phyloP scores from a whole-genome alignment of 164 flowering plant species.

The Litsea cubeba region DNA sequence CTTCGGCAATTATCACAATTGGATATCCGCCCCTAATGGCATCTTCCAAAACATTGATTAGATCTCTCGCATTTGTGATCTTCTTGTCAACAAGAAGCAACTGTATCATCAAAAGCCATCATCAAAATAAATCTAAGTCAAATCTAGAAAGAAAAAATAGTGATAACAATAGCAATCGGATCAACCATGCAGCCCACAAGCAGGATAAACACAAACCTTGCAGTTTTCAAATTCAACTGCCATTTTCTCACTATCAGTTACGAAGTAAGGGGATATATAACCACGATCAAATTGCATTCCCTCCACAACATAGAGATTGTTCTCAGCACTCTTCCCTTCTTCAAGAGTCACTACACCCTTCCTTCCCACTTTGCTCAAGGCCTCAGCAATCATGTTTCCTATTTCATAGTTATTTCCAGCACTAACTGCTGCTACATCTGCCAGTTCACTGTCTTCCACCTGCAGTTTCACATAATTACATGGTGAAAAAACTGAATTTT shows the following conservation, averaged over 20 bases:
- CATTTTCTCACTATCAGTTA: conserved; percentile 95
- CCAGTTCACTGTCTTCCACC: conserved; percentile 97
- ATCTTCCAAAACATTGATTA: conserved; percentile 75
- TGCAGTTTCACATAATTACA: conserved; percentile 17
- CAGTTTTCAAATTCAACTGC: conserved; percentile 90
- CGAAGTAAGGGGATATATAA: conserved; percentile 92
- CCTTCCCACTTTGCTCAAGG: conserved; percentile 90
- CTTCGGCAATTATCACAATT: conserved; percentile 83
- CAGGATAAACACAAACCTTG: conserved; percentile 44
- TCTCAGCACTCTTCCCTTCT: conserved; percentile 97
- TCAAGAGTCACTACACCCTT: conserved; percentile 98
- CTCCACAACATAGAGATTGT: conserved; percentile 84
- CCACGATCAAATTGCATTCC: conserved; percentile 99
- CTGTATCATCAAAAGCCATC: conserved; percentile 34
- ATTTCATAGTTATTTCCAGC: conserved; percentile 95
- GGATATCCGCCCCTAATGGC: conserved; percentile 86
- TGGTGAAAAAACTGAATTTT: neutral
- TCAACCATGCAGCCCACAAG: neutral
- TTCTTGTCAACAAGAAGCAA: conserved; percentile 94
- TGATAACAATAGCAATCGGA: neutral
- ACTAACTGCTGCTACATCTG: conserved; percentile 99
- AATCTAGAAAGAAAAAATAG: neutral
- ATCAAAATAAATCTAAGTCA: neutral
- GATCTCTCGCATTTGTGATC: conserved; percentile 91
- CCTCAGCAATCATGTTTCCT: conserved; percentile 96